A percentile compares a stretch with the other conserved stretches of the same genome.
These are phyloP conservation scores for Eleusine coracana DNA, from an alignment of 176 grass and related monocot genomes.

Conservation along the genomic window DNA sequence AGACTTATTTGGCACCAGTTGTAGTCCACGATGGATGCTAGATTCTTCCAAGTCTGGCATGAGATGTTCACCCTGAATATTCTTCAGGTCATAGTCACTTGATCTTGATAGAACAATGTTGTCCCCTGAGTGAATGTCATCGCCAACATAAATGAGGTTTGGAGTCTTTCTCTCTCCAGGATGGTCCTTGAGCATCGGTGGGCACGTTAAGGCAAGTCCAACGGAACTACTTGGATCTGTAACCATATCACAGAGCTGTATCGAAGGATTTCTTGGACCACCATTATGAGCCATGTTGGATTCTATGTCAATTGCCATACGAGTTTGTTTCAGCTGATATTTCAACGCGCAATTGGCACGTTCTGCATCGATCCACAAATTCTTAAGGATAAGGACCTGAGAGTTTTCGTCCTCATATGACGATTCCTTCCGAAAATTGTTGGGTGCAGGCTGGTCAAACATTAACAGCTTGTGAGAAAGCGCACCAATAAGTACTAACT, in stretches of 20 bases:
- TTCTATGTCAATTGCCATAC: constrained; percentile 43
- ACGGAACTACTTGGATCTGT: constrained; percentile 25
- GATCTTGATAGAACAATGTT: constrained; percentile 17
- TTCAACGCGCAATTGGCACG: constrained; percentile 54
- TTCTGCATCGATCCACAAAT: constrained; percentile 64
- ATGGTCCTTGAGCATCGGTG: constrained; percentile 17
- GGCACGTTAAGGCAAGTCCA: constrained; percentile 20
- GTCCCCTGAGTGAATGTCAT: constrained; percentile 26
- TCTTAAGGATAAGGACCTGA: constrained; percentile 52
- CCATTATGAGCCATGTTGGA: constrained; percentile 37
- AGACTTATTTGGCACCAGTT: neutral
- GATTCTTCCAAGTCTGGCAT: constrained; percentile 40
- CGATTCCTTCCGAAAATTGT: constrained; percentile 30
- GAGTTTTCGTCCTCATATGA: constrained; percentile 38
- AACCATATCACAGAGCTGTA: constrained; percentile 35
- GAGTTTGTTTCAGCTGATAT: constrained; percentile 60
- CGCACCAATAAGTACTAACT: neutral
- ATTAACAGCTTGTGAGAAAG: constrained; percentile 34
- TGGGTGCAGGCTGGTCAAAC: constrained; percentile 42
- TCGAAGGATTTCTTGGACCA: constrained; percentile 35
- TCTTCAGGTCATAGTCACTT: constrained; percentile 1
- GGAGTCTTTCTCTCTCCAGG: constrained; percentile 22
- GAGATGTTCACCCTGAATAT: constrained; percentile 30
- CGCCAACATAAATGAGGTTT: constrained; percentile 23
- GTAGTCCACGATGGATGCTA: neutral